These are phyloP conservation scores for Pseudozyma pruni DNA, from an alignment of 1,284 basidiomycete genomes.

Conservation along the genomic window DNA sequence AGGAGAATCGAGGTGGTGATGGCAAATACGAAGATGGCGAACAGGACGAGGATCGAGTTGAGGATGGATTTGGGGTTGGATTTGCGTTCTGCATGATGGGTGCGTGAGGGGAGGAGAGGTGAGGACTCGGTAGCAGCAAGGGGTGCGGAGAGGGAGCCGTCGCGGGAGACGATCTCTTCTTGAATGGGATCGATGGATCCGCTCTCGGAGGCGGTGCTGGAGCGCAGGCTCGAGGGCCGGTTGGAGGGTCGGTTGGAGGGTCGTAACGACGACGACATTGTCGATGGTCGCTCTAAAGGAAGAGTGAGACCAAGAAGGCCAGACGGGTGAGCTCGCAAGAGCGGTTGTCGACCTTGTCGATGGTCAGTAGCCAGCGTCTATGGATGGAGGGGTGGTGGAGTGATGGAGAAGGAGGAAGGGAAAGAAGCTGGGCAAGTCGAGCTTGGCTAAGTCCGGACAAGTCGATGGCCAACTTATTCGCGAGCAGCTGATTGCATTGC, in stretches of 20 bases:
- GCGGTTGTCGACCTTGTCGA: too few relatives aligned
- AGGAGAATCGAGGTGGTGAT: constrained; percentile 38
- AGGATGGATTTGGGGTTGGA: constrained; percentile 13
- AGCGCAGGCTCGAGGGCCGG: constrained; percentile 35
- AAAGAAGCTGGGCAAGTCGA: too few relatives aligned
- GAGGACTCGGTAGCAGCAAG: constrained; percentile 16
- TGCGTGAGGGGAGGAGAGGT: constrained; percentile 14
- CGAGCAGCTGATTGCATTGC: too few relatives aligned
- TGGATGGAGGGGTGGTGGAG: too few relatives aligned
- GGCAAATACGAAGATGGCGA: constrained; percentile 39
- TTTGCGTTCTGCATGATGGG: not conserved
- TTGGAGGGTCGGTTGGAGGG: constrained; percentile 1
- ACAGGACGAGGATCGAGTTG: constrained; percentile 40
- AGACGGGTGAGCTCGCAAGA: too few relatives aligned
- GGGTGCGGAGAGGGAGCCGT: constrained; percentile 16
- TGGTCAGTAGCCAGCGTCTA: too few relatives aligned
- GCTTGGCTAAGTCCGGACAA: too few relatives aligned
- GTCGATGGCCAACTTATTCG: too few relatives aligned
- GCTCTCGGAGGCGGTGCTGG: constrained; percentile 8
- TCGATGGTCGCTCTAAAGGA: too few relatives aligned
- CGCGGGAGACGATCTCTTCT: constrained; percentile 32
- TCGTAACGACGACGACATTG: not conserved
- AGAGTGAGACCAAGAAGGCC: too few relatives aligned
- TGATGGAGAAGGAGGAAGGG: too few relatives aligned
- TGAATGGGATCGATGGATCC: constrained; percentile 30